Conservation (phyloP, 2,329 filamentous ascomycete species). For the Hymenoscyphus repandus region DNA sequence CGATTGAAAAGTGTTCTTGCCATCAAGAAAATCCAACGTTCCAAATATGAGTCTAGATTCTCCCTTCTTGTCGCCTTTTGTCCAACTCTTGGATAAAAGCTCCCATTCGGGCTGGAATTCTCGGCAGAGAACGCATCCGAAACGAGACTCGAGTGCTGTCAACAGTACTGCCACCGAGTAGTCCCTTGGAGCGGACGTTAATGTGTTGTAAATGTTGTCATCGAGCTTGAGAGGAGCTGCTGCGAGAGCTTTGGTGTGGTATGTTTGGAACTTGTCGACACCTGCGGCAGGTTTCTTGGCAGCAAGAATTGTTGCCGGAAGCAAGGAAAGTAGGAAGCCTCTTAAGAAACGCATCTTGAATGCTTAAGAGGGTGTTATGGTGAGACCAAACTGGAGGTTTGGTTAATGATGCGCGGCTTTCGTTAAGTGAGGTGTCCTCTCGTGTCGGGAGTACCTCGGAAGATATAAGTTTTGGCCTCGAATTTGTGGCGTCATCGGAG, state of each 20-base stretch:
- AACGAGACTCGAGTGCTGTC: constrained; percentile 78
- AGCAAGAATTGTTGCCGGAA: constrained; percentile 55
- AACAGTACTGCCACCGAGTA: constrained; percentile 78
- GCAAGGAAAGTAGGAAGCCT: constrained; percentile 56
- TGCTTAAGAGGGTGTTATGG: not conserved
- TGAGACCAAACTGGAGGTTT: not conserved
- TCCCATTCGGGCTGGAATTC: constrained; percentile 97
- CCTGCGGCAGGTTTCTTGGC: constrained; percentile 53
- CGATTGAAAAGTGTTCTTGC: constrained; percentile 79
- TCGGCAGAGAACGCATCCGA: constrained; percentile 78
- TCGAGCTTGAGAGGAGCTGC: constrained; percentile 70
- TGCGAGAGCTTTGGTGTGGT: constrained; percentile 61
- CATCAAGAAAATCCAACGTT: constrained; percentile 82
- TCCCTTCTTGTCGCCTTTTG: constrained; percentile 71
- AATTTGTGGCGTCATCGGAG: not conserved
- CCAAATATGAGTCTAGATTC: constrained; percentile 72
- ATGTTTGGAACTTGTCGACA: constrained; percentile 64
- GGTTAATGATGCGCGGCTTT: not conserved
- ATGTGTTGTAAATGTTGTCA: constrained; percentile 67
- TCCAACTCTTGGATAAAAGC: constrained; percentile 79
- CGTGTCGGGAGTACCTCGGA: not conserved
- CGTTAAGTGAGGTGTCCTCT: constrained; percentile 3
- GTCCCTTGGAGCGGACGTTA: constrained; percentile 75
- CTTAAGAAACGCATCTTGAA: constrained; percentile 64
- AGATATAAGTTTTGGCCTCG: not conserved